Evolutionary conservation across 2,329 filamentous ascomycete genomes (phyloP).

Genomic region (Moelleriella libera): DNA sequence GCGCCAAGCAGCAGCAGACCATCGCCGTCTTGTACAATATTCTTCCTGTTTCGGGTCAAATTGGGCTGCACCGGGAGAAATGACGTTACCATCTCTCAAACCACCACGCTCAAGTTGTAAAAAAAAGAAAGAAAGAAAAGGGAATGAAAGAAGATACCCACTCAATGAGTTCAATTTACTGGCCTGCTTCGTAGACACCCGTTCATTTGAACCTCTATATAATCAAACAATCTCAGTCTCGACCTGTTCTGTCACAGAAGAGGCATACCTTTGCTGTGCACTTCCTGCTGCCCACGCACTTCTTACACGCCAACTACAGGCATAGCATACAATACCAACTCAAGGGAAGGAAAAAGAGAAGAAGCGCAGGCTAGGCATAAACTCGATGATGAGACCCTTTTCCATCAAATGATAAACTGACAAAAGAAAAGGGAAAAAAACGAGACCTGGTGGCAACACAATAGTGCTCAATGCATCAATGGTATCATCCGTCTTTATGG

Average conservation of each 20-base stretch:
- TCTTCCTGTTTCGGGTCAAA: too few species aligned
- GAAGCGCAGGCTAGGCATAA: neutral
- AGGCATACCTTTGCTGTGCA: neutral
- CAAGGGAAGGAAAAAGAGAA: neutral
- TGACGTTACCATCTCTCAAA: too few species aligned
- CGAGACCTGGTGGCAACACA: too few species aligned
- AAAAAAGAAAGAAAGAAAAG: too few species aligned
- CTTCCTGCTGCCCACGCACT: neutral
- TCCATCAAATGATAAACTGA: neutral
- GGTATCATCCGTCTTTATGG: conserved; percentile 25
- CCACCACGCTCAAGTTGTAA: too few species aligned
- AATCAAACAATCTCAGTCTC: neutral
- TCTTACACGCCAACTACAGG: neutral
- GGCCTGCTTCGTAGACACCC: too few species aligned
- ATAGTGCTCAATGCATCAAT: conserved; percentile 20
- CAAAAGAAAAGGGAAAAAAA: conserved; percentile 8
- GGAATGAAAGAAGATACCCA: too few species aligned
- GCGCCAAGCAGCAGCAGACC: too few species aligned
- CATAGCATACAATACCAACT: neutral
- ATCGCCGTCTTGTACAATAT: too few species aligned
- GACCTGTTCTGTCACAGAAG: neutral
- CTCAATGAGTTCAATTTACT: too few species aligned
- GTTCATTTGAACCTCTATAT: neutral
- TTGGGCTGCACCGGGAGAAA: too few species aligned
- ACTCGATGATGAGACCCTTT: neutral